These are phyloP conservation scores for Rheum nobile DNA, from an alignment of 148 eudicot genomes.

Conservation along the genomic window DNA sequence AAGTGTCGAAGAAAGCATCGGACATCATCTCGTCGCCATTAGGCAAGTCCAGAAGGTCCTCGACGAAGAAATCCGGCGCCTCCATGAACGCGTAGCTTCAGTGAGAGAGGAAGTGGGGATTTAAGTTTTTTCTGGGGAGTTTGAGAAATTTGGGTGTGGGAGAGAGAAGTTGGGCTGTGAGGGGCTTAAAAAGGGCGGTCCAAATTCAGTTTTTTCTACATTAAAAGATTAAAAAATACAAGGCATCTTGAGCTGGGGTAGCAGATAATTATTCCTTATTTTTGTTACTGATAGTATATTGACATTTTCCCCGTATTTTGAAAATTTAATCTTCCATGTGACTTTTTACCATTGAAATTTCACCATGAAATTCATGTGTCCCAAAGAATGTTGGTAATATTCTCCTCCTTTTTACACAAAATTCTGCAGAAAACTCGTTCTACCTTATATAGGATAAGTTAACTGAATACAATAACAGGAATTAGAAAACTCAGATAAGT, in stretches of 20 bases:
- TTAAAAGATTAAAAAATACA: neutral
- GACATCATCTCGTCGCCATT: constrained; percentile 54
- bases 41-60: constrained; percentile 64
- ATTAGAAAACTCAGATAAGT: too few relatives aligned
- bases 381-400: neutral
- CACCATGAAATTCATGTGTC: neutral
- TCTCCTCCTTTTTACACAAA: neutral
- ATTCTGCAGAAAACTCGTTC: neutral
- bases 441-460: neutral
- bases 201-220: neutral
- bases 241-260: constrained; percentile 2
- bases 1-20: constrained; percentile 46
- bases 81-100: constrained; percentile 22
- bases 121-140: neutral
- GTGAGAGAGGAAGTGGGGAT: neutral
- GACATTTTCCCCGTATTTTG: neutral
- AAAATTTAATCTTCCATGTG: neutral
- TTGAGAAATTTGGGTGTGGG: neutral
- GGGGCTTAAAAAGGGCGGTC: constrained; percentile 4
- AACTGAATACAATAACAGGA: too few relatives aligned
- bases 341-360: neutral
- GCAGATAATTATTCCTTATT: neutral
- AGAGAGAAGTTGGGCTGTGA: neutral
- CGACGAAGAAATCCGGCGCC: constrained; percentile 40
- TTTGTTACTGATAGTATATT: neutral